Conservation (phyloP, 192 early-diverging fungal species). For the Phlyctochytrium planicorne region DNA sequence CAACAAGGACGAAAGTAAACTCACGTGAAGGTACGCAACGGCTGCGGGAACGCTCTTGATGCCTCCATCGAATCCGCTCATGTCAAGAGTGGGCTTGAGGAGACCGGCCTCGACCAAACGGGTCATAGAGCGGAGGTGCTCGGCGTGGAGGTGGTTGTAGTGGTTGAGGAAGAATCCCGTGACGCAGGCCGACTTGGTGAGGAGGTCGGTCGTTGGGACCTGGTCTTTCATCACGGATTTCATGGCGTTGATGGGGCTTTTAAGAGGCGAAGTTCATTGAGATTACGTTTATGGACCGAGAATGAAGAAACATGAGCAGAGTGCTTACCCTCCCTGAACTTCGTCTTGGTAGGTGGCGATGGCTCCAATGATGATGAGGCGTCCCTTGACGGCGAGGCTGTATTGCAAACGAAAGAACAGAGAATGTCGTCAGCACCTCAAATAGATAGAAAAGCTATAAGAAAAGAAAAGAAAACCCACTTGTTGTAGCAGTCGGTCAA, state of each 20-base stretch:
- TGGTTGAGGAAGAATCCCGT: constrained; percentile 58
- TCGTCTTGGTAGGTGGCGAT: constrained; percentile 28
- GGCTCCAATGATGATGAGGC: constrained; percentile 39
- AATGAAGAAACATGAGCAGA: background rate
- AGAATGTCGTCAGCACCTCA: background rate
- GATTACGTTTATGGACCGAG: background rate
- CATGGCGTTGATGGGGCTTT: background rate
- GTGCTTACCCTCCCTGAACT: constrained; percentile 16
- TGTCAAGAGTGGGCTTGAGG: constrained; percentile 43
- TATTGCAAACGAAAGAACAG: background rate
- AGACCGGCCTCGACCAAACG: constrained; percentile 26
- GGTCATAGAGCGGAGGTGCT: constrained; percentile 33
- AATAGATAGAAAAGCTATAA: too few relatives aligned
- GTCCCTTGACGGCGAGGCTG: constrained; percentile 27
- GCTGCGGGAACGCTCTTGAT: constrained; percentile 37
- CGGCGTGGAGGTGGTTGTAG: constrained; percentile 33
- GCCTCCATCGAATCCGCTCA: constrained; percentile 35
- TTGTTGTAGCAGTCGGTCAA: constrained; percentile 41
- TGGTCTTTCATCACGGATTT: constrained; percentile 38
- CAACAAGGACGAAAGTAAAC: constrained; percentile 1
- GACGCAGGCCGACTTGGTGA: constrained; percentile 49
- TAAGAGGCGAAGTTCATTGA: background rate
- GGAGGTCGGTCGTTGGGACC: constrained; percentile 44
- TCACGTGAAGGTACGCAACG: constrained; percentile 45
- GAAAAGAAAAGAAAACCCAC: constrained; percentile 5